phyloP scores from a whole-genome alignment of 768 basidiomycete species.

The Stropharia rugosoannulata region DNA sequence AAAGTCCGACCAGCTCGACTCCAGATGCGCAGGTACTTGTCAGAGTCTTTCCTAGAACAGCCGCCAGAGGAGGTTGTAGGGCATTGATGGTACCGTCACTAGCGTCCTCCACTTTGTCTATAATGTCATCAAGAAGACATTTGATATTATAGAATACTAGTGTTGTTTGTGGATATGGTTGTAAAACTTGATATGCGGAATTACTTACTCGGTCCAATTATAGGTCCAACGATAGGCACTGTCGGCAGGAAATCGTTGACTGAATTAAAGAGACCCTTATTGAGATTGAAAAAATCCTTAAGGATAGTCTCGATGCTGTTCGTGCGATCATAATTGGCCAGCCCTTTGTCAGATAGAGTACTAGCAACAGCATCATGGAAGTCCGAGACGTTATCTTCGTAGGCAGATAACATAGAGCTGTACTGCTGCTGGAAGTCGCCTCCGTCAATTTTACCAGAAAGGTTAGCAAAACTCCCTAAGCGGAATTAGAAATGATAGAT shows the following conservation, averaged over 20 bases:
- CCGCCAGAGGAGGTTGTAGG: slow-evolving; percentile 35
- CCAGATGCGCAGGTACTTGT: slow-evolving; percentile 26
- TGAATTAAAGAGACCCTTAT: slow-evolving; percentile 43
- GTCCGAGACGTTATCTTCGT: slow-evolving; percentile 27
- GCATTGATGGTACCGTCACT: slow-evolving; percentile 45
- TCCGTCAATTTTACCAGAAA: slow-evolving; percentile 24
- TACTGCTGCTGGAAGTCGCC: slow-evolving; percentile 38
- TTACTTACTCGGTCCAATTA: slow-evolving; percentile 55
- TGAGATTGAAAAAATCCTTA: slow-evolving; percentile 45
- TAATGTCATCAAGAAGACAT: slow-evolving; percentile 51
- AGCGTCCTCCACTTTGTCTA: slow-evolving; percentile 49
- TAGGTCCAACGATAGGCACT: slow-evolving; percentile 46
- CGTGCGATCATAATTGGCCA: slow-evolving; percentile 46
- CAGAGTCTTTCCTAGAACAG: slow-evolving; percentile 25
- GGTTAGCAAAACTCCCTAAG: slow-evolving; percentile 32
- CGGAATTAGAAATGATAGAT: slow-evolving; percentile 1
- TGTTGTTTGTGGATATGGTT: neutral
- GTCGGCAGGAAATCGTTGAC: slow-evolving; percentile 30
- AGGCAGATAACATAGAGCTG: slow-evolving; percentile 33
- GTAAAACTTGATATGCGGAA: neutral
- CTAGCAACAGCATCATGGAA: slow-evolving; percentile 31
- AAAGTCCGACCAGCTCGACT: slow-evolving; percentile 28
- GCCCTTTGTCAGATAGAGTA: slow-evolving; percentile 45
- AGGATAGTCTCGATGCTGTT: slow-evolving; percentile 46
- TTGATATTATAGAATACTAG: slow-evolving; percentile 61